phyloP scores from a whole-genome alignment of 179 eudicot species.

The Amaranthus tricolor region DNA sequence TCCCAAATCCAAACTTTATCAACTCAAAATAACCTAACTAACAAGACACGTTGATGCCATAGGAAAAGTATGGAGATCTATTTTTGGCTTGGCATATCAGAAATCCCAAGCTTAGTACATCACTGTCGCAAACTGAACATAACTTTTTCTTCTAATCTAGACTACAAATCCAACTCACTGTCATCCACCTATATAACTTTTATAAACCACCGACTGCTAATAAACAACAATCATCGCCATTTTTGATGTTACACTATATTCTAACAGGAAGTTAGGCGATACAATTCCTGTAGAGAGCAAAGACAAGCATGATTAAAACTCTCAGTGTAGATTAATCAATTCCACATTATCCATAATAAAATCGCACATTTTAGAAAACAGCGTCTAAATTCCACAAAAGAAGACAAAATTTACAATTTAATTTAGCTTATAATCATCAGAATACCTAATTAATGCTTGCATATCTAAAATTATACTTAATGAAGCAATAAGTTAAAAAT shows the following conservation, averaged over 20 bases:
- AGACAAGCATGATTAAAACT: background rate
- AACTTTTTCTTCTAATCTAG: background rate
- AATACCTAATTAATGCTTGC: background rate
- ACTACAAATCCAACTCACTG: background rate
- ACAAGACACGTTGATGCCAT: background rate
- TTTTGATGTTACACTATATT: background rate
- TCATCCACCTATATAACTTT: background rate
- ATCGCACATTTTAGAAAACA: conserved; percentile 1
- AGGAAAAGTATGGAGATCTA: background rate
- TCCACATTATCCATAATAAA: background rate
- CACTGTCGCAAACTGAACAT: background rate
- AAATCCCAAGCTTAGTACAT: background rate
- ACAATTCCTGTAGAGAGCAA: background rate
- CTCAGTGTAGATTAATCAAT: background rate
- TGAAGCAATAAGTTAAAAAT: background rate
- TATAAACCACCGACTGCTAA: background rate
- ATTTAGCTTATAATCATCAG: background rate
- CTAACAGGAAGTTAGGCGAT: background rate
- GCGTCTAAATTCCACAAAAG: background rate
- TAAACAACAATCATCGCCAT: background rate
- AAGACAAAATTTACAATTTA: background rate
- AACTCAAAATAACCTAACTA: background rate
- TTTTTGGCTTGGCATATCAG: background rate
- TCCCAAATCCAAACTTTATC: background rate
- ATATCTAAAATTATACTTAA: background rate